Base-by-base conservation (phyloP, 495 filamentous ascomycete genomes). In the Trichocladium uniseriatum region DNA sequence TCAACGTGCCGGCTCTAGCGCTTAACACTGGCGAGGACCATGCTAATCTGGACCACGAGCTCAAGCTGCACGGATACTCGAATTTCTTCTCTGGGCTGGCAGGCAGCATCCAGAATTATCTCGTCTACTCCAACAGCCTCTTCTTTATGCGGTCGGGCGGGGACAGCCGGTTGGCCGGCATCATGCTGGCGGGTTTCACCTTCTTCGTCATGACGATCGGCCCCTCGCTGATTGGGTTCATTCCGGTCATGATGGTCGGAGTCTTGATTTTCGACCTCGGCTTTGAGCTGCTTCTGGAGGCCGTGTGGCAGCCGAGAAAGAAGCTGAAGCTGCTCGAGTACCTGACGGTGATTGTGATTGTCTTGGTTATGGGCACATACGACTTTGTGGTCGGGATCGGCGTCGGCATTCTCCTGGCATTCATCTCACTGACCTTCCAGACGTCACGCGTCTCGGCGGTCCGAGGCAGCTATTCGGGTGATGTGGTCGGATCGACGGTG, bases 81-180 rank as follows among this genome's bases (percentile, higher is more conserved):
- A 98, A 98, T 66, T 84, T 87, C 16, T 54, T 97, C 7, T 96
- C 92, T 9, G 92, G 92, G 6, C 73, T 81, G 45, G 71, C 73
- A 5, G 92, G 92, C 16, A 95, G 89, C 61, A 91, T 98, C 43
- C 92, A 97, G 62, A 98, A 98, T 63, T 98, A 98, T 58, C 77
- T 97, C 15, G 92, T 97, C 10, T 98, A 96, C 57, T 89, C 89
- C 39, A 98, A 98, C 56, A 94, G 87, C 58, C 74, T 91, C n/a
- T 73, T 98, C 19, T 96, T 98, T 66, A 94, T 96, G 57, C 78
- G 83, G 13, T 92, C 86, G 40, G 92, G 92, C 19, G 92, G 89
- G 13, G 76, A 89, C 56, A 92, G 82, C 53, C 82, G 92, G 38
- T 61, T 94, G 19, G 92, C 88, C 15, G 92, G 92, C 9, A 58